Percentiles rank a stretch among this genome's conserved stretches.
phyloP scores from a whole-genome alignment of 2,329 filamentous ascomycete species.

The Cytospora paraplurivora region DNA sequence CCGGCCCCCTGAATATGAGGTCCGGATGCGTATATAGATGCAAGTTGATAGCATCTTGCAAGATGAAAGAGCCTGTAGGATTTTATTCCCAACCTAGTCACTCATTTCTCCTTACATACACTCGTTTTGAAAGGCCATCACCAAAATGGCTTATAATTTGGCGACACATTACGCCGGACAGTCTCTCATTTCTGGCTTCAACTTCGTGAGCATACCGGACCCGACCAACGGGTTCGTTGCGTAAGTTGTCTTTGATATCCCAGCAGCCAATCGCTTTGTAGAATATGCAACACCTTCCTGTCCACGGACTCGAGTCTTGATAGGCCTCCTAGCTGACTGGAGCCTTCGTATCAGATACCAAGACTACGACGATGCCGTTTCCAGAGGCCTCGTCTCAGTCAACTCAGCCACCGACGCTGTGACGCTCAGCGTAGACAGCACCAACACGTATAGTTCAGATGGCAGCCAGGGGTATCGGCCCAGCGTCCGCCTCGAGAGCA shows the following conservation, averaged over 20 bases:
- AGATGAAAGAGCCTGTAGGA: neutral
- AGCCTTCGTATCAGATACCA: slow-evolving; percentile 43
- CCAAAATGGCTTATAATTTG: slow-evolving; percentile 41
- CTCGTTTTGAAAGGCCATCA: neutral
- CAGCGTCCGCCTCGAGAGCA: slow-evolving; percentile 50
- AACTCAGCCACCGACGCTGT: slow-evolving; percentile 46
- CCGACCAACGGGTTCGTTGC: slow-evolving; percentile 69
- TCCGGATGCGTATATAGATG: neutral
- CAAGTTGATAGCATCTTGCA: neutral
- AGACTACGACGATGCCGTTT: slow-evolving; percentile 43
- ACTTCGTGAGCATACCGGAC: slow-evolving; percentile 55
- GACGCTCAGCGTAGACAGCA: slow-evolving; percentile 49
- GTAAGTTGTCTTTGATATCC: slow-evolving; percentile 50
- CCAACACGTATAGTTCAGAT: slow-evolving; percentile 40
- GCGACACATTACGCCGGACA: slow-evolving; percentile 46
- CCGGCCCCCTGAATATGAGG: neutral
- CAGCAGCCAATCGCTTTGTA: neutral
- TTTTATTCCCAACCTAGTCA: slow-evolving; percentile 17
- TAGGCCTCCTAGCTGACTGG: neutral
- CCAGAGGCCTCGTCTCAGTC: slow-evolving; percentile 45
- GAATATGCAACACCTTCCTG: neutral
- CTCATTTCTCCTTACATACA: slow-evolving; percentile 15
- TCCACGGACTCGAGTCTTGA: neutral
- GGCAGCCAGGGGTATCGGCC: slow-evolving; percentile 46
- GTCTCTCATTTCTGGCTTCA: slow-evolving; percentile 50